These are phyloP conservation scores for Nymphaea thermarum DNA, from an alignment of 164 flowering plant genomes.

Conservation along the genomic window DNA sequence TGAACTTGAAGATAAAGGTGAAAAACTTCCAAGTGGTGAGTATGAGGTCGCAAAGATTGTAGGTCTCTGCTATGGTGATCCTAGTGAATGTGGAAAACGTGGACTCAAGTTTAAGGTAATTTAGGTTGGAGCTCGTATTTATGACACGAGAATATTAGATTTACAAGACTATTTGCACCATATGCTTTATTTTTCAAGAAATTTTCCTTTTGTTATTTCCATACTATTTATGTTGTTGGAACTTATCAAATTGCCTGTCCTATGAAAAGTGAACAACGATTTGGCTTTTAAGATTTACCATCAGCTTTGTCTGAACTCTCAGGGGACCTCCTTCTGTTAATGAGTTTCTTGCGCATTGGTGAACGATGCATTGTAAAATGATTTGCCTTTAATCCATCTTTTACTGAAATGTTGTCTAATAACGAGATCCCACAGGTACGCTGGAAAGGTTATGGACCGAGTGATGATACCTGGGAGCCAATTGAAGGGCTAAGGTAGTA, in stretches of 20 bases:
- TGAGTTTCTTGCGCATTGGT: no score
- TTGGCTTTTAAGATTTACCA: neutral
- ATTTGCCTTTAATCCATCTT: no score
- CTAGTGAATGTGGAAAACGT: slow-evolving; percentile 16
- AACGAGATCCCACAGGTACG: slow-evolving; percentile 22
- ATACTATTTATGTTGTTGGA: no score
- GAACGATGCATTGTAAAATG: no score
- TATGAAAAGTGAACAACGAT: no score
- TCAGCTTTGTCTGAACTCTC: no score
- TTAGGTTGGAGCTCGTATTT: no score
- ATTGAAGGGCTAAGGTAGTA: slow-evolving; percentile 39
- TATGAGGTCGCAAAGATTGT: slow-evolving; percentile 59
- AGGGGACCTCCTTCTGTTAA: no score
- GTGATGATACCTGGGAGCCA: slow-evolving; percentile 65
- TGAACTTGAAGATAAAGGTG: slow-evolving; percentile 12
- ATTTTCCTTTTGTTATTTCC: neutral
- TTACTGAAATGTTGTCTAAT: neutral
- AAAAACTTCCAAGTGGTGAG: slow-evolving; percentile 14
- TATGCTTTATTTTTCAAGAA: neutral
- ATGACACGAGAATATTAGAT: neutral
- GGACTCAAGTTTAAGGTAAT: slow-evolving; percentile 57
- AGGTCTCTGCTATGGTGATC: slow-evolving; percentile 56
- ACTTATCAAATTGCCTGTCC: no score
- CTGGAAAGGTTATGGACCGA: slow-evolving; percentile 58
- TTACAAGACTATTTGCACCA: no score